These are phyloP conservation scores for Penicillium taxi DNA, from an alignment of 495 filamentous ascomycete species.

Conservation along the genomic window DNA sequence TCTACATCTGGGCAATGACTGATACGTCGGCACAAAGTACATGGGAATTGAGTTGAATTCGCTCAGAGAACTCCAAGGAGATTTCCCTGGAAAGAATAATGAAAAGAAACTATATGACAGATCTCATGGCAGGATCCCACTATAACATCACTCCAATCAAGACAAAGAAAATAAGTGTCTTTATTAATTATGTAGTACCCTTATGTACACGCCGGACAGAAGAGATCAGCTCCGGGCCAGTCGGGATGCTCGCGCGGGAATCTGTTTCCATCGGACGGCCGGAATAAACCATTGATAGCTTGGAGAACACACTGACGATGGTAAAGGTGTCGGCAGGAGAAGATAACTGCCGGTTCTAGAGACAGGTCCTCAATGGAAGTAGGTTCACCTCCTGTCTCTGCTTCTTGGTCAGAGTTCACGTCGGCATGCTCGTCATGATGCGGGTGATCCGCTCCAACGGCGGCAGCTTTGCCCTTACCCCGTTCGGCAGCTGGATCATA, in stretches of 20 bases:
- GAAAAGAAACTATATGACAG: neutral
- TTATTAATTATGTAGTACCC: slow-evolving; percentile 6
- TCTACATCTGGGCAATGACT: no score
- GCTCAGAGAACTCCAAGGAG: no score
- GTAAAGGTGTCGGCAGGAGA: slow-evolving; percentile 49
- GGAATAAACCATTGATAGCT: slow-evolving; percentile 8
- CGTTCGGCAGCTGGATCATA: slow-evolving; percentile 23
- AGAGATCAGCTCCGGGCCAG: slow-evolving; percentile 29
- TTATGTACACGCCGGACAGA: slow-evolving; percentile 37
- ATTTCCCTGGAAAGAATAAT: no score
- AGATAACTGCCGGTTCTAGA: slow-evolving; percentile 38
- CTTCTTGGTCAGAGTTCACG: neutral
- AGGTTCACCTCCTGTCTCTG: neutral
- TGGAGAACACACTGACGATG: slow-evolving; percentile 42
- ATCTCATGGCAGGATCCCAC: no score
- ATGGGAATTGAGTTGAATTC: no score
- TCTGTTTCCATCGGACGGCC: slow-evolving; percentile 13
- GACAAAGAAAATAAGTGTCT: neutral
- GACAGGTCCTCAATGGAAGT: neutral
- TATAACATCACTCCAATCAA: no score
- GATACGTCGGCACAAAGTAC: no score
- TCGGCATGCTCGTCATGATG: slow-evolving; percentile 12
- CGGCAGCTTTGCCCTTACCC: slow-evolving; percentile 39
- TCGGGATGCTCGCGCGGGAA: slow-evolving; percentile 18
- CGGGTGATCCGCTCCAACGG: slow-evolving; percentile 6